phyloP scores from a whole-genome alignment of 1,284 basidiomycete species.

The Ustilago loliicola region DNA sequence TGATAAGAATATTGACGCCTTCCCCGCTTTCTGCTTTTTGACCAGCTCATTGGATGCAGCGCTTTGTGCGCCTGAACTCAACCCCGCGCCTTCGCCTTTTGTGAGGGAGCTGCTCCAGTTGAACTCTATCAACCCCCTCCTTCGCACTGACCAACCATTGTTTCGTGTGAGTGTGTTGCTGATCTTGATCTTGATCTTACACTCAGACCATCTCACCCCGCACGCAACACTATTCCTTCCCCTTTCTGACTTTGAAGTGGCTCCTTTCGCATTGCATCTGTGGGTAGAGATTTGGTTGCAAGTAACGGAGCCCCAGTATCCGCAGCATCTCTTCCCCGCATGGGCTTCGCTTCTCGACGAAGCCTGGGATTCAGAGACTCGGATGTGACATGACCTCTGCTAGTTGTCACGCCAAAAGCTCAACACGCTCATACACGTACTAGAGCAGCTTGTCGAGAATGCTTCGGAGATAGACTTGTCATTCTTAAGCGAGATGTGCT shows the following conservation, averaged over 20 bases:
- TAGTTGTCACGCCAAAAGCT: too few species aligned
- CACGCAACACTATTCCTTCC: background rate
- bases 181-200: slow-evolving; percentile 12
- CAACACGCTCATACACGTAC: too few species aligned
- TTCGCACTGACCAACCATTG: background rate
- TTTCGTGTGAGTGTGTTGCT: background rate
- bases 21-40: background rate
- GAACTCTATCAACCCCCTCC: background rate
- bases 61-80: background rate
- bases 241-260: background rate
- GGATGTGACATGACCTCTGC: too few species aligned
- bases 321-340: background rate
- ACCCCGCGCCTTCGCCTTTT: background rate
- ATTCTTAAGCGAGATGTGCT: too few species aligned
- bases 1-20: background rate
- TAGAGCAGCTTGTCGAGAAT: too few species aligned
- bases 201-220: slow-evolving; percentile 9
- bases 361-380: background rate
- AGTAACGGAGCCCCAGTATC: background rate
- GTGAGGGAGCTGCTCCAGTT: background rate
- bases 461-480: too few species aligned
- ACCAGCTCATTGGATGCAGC: background rate
- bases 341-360: background rate
- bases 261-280: background rate
- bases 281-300: background rate